phyloP scores from a whole-genome alignment of 495 filamentous ascomycete species.

The Penicillium salamii region DNA sequence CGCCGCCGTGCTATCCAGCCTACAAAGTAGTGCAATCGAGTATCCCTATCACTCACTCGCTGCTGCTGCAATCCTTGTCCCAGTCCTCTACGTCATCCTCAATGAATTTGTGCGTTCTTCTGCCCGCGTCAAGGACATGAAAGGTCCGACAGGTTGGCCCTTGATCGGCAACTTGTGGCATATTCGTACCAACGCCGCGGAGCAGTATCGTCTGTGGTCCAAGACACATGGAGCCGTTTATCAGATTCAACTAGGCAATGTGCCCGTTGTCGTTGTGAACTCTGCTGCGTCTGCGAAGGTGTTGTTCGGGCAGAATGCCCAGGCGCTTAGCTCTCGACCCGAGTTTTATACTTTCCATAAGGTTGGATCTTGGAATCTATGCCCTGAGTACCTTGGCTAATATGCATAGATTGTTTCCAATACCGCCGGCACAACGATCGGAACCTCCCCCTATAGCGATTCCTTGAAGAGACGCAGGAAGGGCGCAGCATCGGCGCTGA shows the following conservation, averaged over 20 bases:
- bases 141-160: conserved; percentile 54
- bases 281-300: conserved; percentile 53
- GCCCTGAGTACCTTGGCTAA: too few relatives aligned
- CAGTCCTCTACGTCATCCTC: conserved; percentile 44
- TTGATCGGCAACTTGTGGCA: conserved; percentile 63
- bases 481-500: conserved; percentile 60
- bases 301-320: conserved; percentile 57
- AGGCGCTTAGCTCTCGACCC: conserved; percentile 58
- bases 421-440: conserved; percentile 64
- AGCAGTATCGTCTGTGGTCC: conserved; percentile 59
- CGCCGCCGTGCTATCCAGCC: conserved; percentile 17
- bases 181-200: conserved; percentile 56
- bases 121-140: conserved; percentile 49
- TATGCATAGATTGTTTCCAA: conserved; percentile 57
- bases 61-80: conserved; percentile 23
- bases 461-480: conserved; percentile 62
- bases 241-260: conserved; percentile 63
- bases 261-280: conserved; percentile 60
- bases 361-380: conserved; percentile 31
- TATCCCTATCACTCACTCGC: conserved; percentile 29
- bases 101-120: conserved; percentile 53
- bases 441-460: conserved; percentile 61
- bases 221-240: conserved; percentile 58
- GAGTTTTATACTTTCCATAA: conserved; percentile 67
- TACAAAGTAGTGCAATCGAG: conserved; percentile 21